Percentiles rank a stretch among this genome's conserved stretches.
These are phyloP conservation scores for Naganishia randhawae DNA, from an alignment of 768 basidiomycete genomes.

Conservation along the genomic window DNA sequence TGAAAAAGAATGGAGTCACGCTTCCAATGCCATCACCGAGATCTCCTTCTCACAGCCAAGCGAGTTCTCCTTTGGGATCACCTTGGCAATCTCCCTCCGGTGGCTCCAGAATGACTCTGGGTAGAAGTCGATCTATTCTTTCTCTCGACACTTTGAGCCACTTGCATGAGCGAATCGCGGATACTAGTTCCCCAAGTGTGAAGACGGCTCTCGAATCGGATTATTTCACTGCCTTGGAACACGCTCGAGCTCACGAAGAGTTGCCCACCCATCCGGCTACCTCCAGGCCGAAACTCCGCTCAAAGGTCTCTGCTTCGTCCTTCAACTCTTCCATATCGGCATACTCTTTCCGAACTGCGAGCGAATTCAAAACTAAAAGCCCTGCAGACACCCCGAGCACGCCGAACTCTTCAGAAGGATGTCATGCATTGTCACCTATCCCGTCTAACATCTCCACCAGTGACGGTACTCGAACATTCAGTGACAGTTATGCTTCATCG, in stretches of 20 bases:
- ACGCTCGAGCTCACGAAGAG: neutral
- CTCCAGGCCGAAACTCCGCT: neutral
- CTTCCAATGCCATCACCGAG: constrained; percentile 22
- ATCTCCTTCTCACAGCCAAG: neutral
- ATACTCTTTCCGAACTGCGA: neutral
- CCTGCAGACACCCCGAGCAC: no score
- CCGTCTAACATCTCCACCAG: constrained; percentile 10
- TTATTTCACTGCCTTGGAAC: neutral
- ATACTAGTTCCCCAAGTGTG: neutral
- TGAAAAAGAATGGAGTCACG: constrained; percentile 43
- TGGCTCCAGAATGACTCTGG: constrained; percentile 6
- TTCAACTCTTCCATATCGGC: neutral
- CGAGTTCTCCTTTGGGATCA: constrained; percentile 3
- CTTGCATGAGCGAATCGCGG: neutral
- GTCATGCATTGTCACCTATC: neutral
- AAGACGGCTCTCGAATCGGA: neutral
- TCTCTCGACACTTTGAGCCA: constrained; percentile 1
- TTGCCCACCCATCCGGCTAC: neutral
- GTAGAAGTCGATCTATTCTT: constrained; percentile 8
- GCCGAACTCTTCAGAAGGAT: neutral
- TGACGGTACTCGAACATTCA: constrained; percentile 14
- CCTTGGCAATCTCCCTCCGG: constrained; percentile 15
- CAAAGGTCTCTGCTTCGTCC: neutral
- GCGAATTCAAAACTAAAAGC: neutral
- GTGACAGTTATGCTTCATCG: constrained; percentile 1